Base-by-base conservation (phyloP, 805 yeast genomes). In the Ogataea methanolica region DNA sequence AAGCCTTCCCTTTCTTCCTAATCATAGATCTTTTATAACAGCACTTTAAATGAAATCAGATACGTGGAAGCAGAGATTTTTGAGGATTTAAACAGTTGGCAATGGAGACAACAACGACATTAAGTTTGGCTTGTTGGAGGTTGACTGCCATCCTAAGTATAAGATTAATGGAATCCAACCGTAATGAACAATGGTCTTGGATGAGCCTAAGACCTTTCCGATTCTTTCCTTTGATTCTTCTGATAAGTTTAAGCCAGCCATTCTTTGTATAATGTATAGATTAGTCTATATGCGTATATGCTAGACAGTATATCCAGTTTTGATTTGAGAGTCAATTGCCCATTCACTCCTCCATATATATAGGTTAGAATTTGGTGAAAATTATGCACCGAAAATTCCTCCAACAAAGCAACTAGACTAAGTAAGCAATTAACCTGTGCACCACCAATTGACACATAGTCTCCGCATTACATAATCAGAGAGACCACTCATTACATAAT, bases 151-250 rank as follows among this genome's bases (percentile, higher is more conserved):
- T 42, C 94, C 99, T 59, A 94, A 74, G 75, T 94, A 94, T 64
- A 94, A 75, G 56, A 94, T 84, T 65, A 94, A 86, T 48, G 99
- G 99, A 61, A 94, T 84, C 88, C 96, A 94, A 41, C 98, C 97
- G 70, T 90, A 94, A 71, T 95, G 99, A 49, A 92, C 87, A 61
- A 85, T 78, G 45, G 88, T 86, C 66, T 89, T 88, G 55, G 96
- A 82, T 59, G 88, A 75, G 59, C 87, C 95, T 57, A 90, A 72
- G 54, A 91, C 72, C 68, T 84, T 88, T 66, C 83, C 72, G 68
- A 94, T 79, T 73, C 98, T 89, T 74, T 94, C 99, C 79, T 72
- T 73, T 31, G 76, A 70, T 58, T 73, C 78, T 66, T 73, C 77
- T 36, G 76, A 72, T 44, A 73, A 57, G 50, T 71, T 61, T 46